These are phyloP conservation scores for Kuraishia floccosa DNA, from an alignment of 805 yeast genomes.

Conservation along the genomic window DNA sequence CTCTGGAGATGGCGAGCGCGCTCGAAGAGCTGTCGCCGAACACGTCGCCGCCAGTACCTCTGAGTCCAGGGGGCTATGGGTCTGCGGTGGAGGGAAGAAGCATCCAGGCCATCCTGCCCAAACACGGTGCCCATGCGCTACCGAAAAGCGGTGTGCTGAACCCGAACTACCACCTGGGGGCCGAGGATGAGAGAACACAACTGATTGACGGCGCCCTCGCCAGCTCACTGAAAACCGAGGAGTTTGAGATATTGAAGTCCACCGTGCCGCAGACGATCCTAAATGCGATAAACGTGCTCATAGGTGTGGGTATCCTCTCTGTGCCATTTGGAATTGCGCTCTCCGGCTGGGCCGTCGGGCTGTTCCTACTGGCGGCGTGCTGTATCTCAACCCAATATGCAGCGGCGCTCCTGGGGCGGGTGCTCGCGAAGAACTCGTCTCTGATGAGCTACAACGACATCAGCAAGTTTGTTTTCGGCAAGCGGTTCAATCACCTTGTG, in stretches of 20 bases:
- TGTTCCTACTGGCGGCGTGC: conserved; percentile 25
- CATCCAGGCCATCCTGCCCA: background rate
- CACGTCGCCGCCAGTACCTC: conserved; percentile 1
- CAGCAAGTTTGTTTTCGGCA: conserved; percentile 39
- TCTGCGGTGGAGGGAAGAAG: background rate
- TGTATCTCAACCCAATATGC: conserved; percentile 41
- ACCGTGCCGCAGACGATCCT: conserved; percentile 70
- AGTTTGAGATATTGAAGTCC: conserved; percentile 19
- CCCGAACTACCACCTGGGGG: conserved; percentile 1
- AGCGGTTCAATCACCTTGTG: conserved; percentile 26
- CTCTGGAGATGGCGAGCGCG: background rate
- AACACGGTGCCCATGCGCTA: background rate
- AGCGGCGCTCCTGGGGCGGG: conserved; percentile 40
- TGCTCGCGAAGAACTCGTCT: conserved; percentile 25
- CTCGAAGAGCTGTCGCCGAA: conserved; percentile 1
- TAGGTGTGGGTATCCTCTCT: conserved; percentile 69
- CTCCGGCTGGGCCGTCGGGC: conserved; percentile 57
- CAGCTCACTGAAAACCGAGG: background rate
- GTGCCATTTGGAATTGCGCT: conserved; percentile 58
- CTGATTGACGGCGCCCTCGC: background rate
- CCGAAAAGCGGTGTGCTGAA: background rate
- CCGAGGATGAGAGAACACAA: background rate
- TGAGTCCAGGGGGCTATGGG: too few species aligned
- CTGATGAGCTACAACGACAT: conserved; percentile 49
- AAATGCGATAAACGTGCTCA: conserved; percentile 65